Evolutionary conservation across 2,329 filamentous ascomycete genomes (phyloP).

Genomic region (Fusarium graminum): DNA sequence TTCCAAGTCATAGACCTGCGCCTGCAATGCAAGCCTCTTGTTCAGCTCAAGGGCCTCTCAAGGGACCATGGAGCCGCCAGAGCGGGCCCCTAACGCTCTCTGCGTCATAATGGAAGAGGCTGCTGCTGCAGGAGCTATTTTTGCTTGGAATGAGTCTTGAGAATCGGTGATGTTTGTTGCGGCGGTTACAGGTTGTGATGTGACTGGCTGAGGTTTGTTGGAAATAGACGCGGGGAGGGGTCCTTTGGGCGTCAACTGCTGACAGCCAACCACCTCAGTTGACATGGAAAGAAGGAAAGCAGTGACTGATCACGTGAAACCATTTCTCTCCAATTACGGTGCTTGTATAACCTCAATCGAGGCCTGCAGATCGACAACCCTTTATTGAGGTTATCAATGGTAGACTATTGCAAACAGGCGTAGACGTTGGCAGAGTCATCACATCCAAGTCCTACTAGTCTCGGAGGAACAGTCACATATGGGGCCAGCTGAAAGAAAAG

Average conservation of each 20-base stretch:
- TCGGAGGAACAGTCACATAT: conserved; percentile 22
- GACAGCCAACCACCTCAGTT: conserved; percentile 31
- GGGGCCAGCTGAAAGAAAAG: conserved; percentile 31
- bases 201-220: conserved; percentile 46
- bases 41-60: conserved; percentile 33
- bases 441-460: conserved; percentile 25
- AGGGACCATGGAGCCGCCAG: conserved; percentile 32
- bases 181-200: conserved; percentile 43
- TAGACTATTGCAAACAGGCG: not conserved
- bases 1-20: conserved; percentile 19
- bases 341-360: conserved; percentile 33
- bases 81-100: conserved; percentile 30
- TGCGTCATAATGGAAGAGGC: conserved; percentile 34
- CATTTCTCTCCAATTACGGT: conserved; percentile 26
- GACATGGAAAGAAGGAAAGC: conserved; percentile 19
- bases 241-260: conserved; percentile 30
- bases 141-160: conserved; percentile 19
- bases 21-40: conserved; percentile 42
- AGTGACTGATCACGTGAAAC: conserved; percentile 25
- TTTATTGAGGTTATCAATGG: conserved; percentile 19
- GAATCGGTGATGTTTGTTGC: conserved; percentile 35
- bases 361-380: conserved; percentile 32
- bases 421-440: no score
- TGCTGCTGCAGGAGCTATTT: conserved; percentile 39
- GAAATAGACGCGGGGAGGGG: conserved; percentile 35